Evolutionary conservation across 75 land plant species (phyloP).

Genomic region (Isoetes taiwanensis): DNA sequence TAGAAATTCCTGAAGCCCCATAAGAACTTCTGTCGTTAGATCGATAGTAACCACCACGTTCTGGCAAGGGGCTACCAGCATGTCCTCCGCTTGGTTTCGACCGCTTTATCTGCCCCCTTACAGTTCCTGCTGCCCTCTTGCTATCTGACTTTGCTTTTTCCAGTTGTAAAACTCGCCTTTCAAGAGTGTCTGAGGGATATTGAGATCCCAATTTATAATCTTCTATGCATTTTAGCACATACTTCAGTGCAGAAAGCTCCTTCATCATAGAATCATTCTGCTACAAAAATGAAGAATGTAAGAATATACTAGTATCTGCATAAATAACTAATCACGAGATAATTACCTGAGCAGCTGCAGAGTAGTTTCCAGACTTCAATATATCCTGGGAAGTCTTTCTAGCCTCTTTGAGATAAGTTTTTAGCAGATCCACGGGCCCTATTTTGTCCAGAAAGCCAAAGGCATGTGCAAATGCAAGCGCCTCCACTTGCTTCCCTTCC

Average conservation of each 20-base stretch:
- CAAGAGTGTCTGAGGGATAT: background rate
- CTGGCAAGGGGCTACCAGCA: background rate
- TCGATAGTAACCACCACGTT: background rate
- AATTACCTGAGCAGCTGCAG: background rate
- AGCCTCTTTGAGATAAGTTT: background rate
- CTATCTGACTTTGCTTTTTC: background rate
- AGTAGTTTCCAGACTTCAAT: slow-evolving; percentile 12
- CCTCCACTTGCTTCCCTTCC: slow-evolving; percentile 1
- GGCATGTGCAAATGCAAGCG: slow-evolving; percentile 7
- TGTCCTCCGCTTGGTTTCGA: background rate
- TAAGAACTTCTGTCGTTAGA: background rate
- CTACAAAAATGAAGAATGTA: too few relatives aligned
- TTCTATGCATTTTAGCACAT: background rate
- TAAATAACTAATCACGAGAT: too few relatives aligned
- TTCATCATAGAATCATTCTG: slow-evolving; percentile 9
- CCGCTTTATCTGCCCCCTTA: slow-evolving; percentile 1
- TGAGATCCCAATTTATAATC: background rate
- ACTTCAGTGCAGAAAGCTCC: slow-evolving; percentile 3
- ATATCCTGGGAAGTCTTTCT: slow-evolving; percentile 19
- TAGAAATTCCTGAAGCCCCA: background rate
- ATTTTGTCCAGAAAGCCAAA: slow-evolving; percentile 10
- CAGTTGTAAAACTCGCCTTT: background rate
- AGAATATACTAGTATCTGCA: too few relatives aligned
- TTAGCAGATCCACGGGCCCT: background rate
- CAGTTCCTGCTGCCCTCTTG: background rate